Percentiles rank a stretch among this genome's conserved stretches.
These are phyloP conservation scores for Fusarium pininemorale DNA, from an alignment of 2,329 filamentous ascomycete species.

Conservation along the genomic window DNA sequence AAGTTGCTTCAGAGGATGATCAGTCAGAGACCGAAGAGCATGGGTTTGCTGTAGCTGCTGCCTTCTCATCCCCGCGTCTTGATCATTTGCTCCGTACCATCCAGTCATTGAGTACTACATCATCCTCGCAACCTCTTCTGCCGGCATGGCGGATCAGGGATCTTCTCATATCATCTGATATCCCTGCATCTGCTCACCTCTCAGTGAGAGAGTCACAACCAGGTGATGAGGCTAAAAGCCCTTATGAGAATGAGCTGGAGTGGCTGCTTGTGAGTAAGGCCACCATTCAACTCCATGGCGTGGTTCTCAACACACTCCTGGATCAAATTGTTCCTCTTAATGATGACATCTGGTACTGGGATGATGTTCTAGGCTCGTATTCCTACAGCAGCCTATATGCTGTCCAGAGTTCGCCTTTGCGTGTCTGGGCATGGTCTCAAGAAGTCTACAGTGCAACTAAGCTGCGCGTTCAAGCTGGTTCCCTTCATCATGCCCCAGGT, in stretches of 20 bases:
- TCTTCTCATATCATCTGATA: slow-evolving; percentile 70
- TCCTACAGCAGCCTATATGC: slow-evolving; percentile 83
- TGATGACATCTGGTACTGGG: slow-evolving; percentile 96
- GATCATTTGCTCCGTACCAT: slow-evolving; percentile 73
- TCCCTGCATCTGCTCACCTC: slow-evolving; percentile 56
- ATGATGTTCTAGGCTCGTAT: slow-evolving; percentile 83
- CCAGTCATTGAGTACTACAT: slow-evolving; percentile 75
- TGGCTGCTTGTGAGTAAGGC: slow-evolving; percentile 94
- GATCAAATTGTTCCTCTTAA: slow-evolving; percentile 85
- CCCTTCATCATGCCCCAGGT: slow-evolving; percentile 41
- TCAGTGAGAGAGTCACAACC: slow-evolving; percentile 39
- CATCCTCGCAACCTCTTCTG: slow-evolving; percentile 71
- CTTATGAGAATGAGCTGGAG: slow-evolving; percentile 81
- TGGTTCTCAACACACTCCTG: slow-evolving; percentile 78
- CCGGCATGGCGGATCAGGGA: slow-evolving; percentile 66
- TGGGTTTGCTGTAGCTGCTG: slow-evolving; percentile 49
- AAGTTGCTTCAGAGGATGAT: slow-evolving; percentile 55
- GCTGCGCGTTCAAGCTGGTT: slow-evolving; percentile 52
- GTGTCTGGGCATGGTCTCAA: slow-evolving; percentile 76
- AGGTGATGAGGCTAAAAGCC: slow-evolving; percentile 47
- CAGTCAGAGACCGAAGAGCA: slow-evolving; percentile 49
- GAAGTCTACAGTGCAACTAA: slow-evolving; percentile 74
- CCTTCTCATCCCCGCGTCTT: slow-evolving; percentile 62
- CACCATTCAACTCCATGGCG: slow-evolving; percentile 87
- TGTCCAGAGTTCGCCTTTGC: slow-evolving; percentile 82